Base-by-base conservation (phyloP, 2,329 filamentous ascomycete genomes). In the Gliomastix tumulicola region DNA sequence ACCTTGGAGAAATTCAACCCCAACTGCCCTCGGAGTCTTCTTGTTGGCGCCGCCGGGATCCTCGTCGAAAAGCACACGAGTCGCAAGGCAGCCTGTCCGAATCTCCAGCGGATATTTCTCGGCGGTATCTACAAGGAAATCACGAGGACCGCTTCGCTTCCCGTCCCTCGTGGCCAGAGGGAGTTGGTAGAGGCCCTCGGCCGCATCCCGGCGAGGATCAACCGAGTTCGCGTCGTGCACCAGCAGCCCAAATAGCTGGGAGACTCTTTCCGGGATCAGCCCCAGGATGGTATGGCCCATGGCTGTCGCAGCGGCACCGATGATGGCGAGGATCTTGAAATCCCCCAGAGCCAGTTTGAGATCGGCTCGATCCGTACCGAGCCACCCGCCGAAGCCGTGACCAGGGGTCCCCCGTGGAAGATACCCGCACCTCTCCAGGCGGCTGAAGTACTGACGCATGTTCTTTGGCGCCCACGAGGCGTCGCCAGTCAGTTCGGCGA, bases 111-210 rank as follows among this genome's bases (percentile, higher is more conserved):
- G 46, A 31, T 62, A 71, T 21, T 77, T 74, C 32, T 65, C 62
- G 36, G 56, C 63, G n/a, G 65, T 51, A 13, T 65, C 58, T 2
- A 76, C 48, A 33, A 82, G 57, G 35, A 78, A 72, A 38, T 79
- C 71, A 19, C 75, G 69, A 4, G 73, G 60, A 12, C 75, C 71
- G 41, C 71, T 69, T 2, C 68, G 63, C 31, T 33, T 38, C 35
- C 56, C 63, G n/a, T 65, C 51, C 12, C 65, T 58, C 41, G 71
- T 69, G 2, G 68, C 63, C 19, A 81, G 50, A 4, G 79, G 77
- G 5, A 83, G 68, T 44, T 82, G 75, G 50, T 71, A 80, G 25
- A 73, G 57, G 5, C 62, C 67, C 27, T 50, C 41, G 9, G 34
- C 23, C 17, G 28, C 17, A 6, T 50, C 48, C 4, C 46, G 39